These are phyloP conservation scores for Chalaropsis thielavioides DNA, from an alignment of 2,329 filamentous ascomycete genomes.

Conservation along the genomic window DNA sequence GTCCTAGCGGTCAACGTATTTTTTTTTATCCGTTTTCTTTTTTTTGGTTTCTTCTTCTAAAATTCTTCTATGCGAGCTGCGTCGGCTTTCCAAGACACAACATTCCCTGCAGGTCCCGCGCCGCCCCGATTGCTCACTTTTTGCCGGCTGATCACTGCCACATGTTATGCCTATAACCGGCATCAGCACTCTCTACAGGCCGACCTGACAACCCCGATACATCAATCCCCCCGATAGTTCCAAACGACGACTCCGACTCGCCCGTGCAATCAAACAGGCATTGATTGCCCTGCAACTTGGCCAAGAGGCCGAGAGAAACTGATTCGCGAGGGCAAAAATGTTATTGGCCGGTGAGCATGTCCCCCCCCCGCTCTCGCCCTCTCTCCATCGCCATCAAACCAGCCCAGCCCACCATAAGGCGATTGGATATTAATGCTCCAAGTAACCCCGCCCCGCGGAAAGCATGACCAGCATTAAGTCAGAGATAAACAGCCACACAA, in stretches of 20 bases:
- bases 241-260: not conserved
- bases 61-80: slow-evolving; percentile 8
- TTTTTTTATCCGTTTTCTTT: not conserved
- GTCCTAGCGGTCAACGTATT: not conserved
- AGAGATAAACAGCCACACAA: slow-evolving; percentile 10
- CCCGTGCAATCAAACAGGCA: slow-evolving; percentile 1
- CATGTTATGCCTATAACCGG: slow-evolving; percentile 6
- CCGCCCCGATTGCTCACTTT: not conserved
- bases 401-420: slow-evolving; percentile 2
- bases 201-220: slow-evolving; percentile 1
- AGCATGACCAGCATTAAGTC: slow-evolving; percentile 9
- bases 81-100: not conserved
- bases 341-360: slow-evolving; percentile 12
- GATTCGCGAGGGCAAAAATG: slow-evolving; percentile 6
- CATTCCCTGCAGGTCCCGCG: not conserved
- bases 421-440: slow-evolving; percentile 10
- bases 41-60: not conserved
- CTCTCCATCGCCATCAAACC: not conserved
- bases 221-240: slow-evolving; percentile 6
- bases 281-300: not conserved
- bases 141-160: not conserved
- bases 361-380: not conserved
- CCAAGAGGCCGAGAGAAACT: not conserved
- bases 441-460: slow-evolving; percentile 13
- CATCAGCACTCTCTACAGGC: not conserved